Base-by-base conservation (phyloP, 306 rosid species). In the Corylus heterophylla region DNA sequence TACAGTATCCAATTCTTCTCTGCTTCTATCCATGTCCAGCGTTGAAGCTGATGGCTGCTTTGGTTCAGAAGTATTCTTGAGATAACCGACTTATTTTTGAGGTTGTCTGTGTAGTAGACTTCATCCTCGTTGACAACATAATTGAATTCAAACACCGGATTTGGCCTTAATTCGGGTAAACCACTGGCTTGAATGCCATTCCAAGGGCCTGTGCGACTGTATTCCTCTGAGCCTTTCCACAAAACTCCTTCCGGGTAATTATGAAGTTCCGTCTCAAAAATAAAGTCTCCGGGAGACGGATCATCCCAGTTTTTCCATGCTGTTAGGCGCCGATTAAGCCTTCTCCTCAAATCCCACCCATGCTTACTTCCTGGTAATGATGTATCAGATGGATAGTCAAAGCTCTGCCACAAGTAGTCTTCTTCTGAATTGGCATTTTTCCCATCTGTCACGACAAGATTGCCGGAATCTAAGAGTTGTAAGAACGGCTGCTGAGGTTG, bases 261-360 rank as follows among this genome's bases (percentile, higher is more conserved):
- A 27, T 51, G 79, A 45, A 56, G 81, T 9, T 31, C 79, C 11
- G 78, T 29, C 4, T 22, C 76, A 80, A 74, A 63, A 0, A 31
- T 84, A 0, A 83, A 69, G 51, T 75, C 71, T 56, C 93, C 93
- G 0, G 85, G 81, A 49, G 89, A 87, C 0, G 89, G 91, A 47
- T 89, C 91, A 17, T 91, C 82, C 55, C 39, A 76, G 55, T 50
- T 84, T 48, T 81, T 87, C 93, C 96, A 91, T 2, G 96, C 83
- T 0, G 72, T 44, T 18, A 91, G 11, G 4, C 70, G 82, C n/a
- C 93, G 74, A 13, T 84, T 74, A 0, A 89, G 62, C 11, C 79
- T 31, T 0, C 73, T 79, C 16, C 14, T 91, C 8, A 67, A 18
- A 88, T 91, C 83, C 89, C 88, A 86, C 1, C 90, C 93, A 0